These are phyloP conservation scores for Mimosa pudica DNA, from an alignment of 306 rosid species.

Conservation along the genomic window DNA sequence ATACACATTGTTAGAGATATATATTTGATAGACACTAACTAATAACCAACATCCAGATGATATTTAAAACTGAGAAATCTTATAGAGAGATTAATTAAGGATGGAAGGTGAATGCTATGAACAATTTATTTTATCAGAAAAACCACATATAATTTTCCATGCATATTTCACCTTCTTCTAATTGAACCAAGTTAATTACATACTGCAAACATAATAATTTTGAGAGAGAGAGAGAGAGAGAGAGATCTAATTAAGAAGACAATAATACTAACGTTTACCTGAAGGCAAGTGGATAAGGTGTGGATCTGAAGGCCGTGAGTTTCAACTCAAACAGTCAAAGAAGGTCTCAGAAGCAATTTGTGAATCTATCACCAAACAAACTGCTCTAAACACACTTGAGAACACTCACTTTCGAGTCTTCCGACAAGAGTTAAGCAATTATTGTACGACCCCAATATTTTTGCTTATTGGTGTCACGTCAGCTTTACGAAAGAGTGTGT, in stretches of 20 bases:
- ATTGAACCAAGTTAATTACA: background rate
- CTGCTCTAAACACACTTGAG: too few relatives aligned
- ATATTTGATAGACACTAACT: too few relatives aligned
- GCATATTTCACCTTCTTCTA: background rate
- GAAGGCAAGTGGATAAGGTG: background rate
- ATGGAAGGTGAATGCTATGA: background rate
- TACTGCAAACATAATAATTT: background rate
- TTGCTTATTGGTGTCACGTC: too few relatives aligned
- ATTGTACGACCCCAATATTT: background rate
- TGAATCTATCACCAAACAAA: background rate
- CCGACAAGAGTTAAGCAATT: background rate
- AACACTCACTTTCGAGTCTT: background rate
- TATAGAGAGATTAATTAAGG: background rate
- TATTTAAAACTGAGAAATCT: too few relatives aligned
- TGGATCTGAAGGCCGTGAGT: background rate
- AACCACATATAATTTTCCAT: background rate
- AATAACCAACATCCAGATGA: background rate
- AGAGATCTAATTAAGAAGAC: background rate
- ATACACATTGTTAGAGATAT: too few relatives aligned
- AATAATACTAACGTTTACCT: background rate
- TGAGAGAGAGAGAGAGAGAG: background rate
- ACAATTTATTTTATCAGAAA: background rate
- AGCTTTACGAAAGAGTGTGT: too few relatives aligned
- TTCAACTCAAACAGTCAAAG: background rate
- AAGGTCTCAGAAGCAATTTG: background rate